Percentiles rank a stretch among this genome's conserved stretches.
These are phyloP conservation scores for Mycotypha africana DNA, from an alignment of 371 early-diverging fungal species.

Conservation along the genomic window DNA sequence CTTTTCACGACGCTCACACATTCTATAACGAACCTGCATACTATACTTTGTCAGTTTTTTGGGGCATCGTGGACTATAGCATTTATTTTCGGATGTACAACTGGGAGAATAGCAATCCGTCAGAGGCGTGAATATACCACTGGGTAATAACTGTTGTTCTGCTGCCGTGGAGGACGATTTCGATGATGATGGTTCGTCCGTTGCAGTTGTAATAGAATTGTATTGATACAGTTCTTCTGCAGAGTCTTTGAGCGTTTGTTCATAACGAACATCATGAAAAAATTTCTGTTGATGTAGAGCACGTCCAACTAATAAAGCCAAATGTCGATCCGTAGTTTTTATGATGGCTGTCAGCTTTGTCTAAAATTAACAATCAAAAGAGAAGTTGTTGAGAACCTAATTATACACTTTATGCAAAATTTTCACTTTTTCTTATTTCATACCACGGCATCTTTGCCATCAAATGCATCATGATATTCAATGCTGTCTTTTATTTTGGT, in stretches of 20 bases:
- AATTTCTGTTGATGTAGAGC: slow-evolving; percentile 77
- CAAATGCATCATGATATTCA: slow-evolving; percentile 76
- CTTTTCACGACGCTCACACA: no score
- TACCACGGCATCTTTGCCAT: slow-evolving; percentile 83
- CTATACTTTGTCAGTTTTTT: no score
- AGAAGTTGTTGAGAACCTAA: not conserved
- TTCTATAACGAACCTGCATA: no score
- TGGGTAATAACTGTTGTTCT: slow-evolving; percentile 7
- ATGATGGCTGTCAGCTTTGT: slow-evolving; percentile 67
- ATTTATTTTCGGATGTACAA: slow-evolving; percentile 44
- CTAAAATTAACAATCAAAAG: slow-evolving; percentile 26
- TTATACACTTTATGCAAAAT: no score
- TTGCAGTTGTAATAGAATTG: slow-evolving; percentile 1
- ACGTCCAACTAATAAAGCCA: slow-evolving; percentile 77
- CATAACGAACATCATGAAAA: slow-evolving; percentile 82
- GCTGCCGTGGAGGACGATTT: no score
- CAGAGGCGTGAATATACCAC: slow-evolving; percentile 59
- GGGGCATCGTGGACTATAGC: slow-evolving; percentile 60
- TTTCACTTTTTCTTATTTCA: no score
- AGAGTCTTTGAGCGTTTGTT: slow-evolving; percentile 71
- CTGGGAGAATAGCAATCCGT: slow-evolving; percentile 68
- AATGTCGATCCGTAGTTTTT: slow-evolving; percentile 74
- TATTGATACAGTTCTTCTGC: slow-evolving; percentile 75
- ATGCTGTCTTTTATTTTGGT: slow-evolving; percentile 71
- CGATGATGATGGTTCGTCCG: not conserved